These are phyloP conservation scores for Brasenia schreberi DNA, from an alignment of 164 flowering plant genomes.

Conservation along the genomic window DNA sequence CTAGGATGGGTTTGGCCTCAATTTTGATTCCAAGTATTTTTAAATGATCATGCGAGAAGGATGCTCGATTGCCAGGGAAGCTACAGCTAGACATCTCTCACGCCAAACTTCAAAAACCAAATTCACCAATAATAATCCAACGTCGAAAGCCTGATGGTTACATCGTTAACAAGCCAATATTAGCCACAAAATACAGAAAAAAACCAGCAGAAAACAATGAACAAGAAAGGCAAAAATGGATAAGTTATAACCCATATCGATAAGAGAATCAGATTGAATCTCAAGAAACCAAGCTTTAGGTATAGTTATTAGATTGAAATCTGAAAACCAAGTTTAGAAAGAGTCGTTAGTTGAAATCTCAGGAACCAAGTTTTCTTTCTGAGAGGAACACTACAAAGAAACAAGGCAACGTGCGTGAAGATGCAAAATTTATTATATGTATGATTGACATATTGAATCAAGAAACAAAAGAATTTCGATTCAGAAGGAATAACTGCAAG, in stretches of 20 bases:
- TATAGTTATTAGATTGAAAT: too few species aligned
- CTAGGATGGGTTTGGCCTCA: conserved; percentile 1
- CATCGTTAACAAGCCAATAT: background rate
- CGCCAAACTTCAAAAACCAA: conserved; percentile 30
- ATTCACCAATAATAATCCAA: conserved; percentile 27
- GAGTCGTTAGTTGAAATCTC: too few species aligned
- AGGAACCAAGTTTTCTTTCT: too few species aligned
- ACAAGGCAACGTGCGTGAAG: too few species aligned
- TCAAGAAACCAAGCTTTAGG: too few species aligned
- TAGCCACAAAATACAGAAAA: background rate
- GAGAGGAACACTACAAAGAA: too few species aligned
- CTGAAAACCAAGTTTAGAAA: too few species aligned
- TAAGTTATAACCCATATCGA: background rate
- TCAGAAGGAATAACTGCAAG: background rate
- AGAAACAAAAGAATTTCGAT: too few species aligned
- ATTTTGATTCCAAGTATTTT: background rate
- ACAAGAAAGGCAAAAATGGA: background rate
- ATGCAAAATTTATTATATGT: too few species aligned
- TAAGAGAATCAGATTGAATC: too few species aligned
- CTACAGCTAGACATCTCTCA: conserved; percentile 67
- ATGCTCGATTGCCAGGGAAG: conserved; percentile 60
- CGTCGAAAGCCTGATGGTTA: conserved; percentile 20
- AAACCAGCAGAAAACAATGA: background rate
- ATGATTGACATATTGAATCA: too few species aligned
- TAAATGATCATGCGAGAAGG: conserved; percentile 71